These are phyloP conservation scores for Erysiphe neolycopersici DNA, from an alignment of 2,329 filamentous ascomycete genomes.

Conservation along the genomic window DNA sequence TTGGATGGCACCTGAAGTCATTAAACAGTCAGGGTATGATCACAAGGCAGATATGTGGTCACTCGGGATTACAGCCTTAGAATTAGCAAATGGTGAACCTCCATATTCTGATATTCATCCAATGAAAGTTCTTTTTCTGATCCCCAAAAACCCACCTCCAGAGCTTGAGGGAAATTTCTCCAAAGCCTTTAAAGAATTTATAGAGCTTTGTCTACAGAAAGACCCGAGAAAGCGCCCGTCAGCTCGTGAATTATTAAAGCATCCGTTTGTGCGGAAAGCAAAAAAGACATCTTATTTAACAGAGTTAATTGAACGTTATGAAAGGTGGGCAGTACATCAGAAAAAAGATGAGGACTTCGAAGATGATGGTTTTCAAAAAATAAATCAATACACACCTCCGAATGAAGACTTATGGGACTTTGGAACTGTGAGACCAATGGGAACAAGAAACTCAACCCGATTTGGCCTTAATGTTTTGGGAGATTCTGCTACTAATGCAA, in stretches of 20 bases:
- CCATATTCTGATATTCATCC: conserved; percentile 92
- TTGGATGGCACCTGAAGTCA: conserved; percentile 98
- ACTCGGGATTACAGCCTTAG: conserved; percentile 75
- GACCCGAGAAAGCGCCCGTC: conserved; percentile 75
- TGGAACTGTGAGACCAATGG: conserved; percentile 70
- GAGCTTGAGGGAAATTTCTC: conserved; percentile 57
- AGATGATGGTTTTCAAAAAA: conserved; percentile 23
- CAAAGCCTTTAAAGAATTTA: conserved; percentile 60
- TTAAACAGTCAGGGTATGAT: conserved; percentile 94
- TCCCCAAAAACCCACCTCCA: conserved; percentile 80
- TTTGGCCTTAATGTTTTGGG: conserved; percentile 47
- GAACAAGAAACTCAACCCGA: conserved; percentile 31
- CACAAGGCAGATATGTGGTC: conserved; percentile 98
- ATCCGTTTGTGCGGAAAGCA: conserved; percentile 70
- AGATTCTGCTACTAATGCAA: conserved; percentile 54
- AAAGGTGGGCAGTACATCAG: conserved; percentile 61
- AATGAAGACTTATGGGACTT: conserved; percentile 95
- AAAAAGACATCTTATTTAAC: conserved; percentile 95
- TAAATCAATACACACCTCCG: conserved; percentile 19
- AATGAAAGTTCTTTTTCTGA: conserved; percentile 94
- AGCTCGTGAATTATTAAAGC: conserved; percentile 64
- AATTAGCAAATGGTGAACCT: conserved; percentile 74
- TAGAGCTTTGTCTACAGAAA: conserved; percentile 60
- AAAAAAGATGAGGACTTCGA: conserved; percentile 44
- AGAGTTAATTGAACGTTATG: conserved; percentile 76